Evolutionary conservation across 2,329 filamentous ascomycete species (phyloP).

Genomic region (Paecilomyces dactylethromorphus): DNA sequence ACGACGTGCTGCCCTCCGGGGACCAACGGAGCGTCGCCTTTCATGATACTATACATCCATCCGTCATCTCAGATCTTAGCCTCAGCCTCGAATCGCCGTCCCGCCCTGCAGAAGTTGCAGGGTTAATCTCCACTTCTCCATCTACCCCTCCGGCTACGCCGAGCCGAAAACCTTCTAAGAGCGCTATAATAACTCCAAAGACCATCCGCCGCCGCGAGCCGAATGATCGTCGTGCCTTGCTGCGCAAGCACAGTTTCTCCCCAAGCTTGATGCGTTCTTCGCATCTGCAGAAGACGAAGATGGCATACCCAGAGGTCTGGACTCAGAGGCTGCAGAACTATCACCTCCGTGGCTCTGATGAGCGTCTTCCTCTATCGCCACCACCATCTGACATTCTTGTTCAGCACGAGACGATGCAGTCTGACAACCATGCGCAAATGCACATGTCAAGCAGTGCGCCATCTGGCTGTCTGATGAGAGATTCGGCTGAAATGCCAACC

Average conservation of each 20-base stretch:
- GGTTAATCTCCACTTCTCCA: constrained; percentile 20
- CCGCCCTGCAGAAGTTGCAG: constrained; percentile 12
- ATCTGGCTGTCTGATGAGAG: constrained; percentile 26
- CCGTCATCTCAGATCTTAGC: constrained; percentile 24
- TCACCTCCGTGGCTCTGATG: constrained; percentile 39
- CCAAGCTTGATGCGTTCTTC: constrained; percentile 52
- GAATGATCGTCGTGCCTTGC: constrained; percentile 30
- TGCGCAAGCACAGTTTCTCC: constrained; percentile 38
- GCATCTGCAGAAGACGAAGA: constrained; percentile 37
- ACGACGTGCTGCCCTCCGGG: constrained; percentile 37
- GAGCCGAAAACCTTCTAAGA: constrained; percentile 28
- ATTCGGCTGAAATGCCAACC: constrained; percentile 22
- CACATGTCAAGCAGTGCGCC: constrained; percentile 22
- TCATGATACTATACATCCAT: constrained; percentile 32
- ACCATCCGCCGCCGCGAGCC: constrained; percentile 33
- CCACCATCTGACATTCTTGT: constrained; percentile 38
- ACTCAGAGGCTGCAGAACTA: constrained; percentile 48
- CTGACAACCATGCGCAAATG: constrained; percentile 22
- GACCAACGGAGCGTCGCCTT: constrained; percentile 25
- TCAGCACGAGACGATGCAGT: constrained; percentile 31
- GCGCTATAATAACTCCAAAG: constrained; percentile 31
- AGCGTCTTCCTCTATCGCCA: constrained; percentile 38
- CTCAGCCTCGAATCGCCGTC: constrained; percentile 27
- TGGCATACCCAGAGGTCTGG: constrained; percentile 43
- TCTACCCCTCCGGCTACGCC: constrained; percentile 32